Evolutionary conservation across 495 filamentous ascomycete genomes (phyloP), one percentile per base, ranked within the genome.

Genomic region (Neurospora sp.): DNA sequence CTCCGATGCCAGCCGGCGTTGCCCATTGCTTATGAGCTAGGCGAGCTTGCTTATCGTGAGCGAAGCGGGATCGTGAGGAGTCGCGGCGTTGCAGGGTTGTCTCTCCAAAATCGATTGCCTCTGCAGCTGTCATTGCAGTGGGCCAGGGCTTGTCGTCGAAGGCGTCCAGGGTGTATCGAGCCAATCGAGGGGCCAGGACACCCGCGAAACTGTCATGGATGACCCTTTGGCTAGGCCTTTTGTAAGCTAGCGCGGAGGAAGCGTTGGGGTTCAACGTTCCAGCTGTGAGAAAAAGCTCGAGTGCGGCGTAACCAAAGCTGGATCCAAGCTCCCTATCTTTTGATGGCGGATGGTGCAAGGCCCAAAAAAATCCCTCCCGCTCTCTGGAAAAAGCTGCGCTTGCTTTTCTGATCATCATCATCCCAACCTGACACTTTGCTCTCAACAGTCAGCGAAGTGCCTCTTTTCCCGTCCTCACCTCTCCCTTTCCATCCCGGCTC

Each of bases 231-330:
- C 79, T 81, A 79, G 73, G 70, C 77, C 76, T 4, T 20, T 74
- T 69, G 38, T 39, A 74, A 41, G 20, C 72, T 80, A 80, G 79
- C 75, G 77, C 70, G 40, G 70, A 70, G 72, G 72, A 44, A 71
- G 75, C 74, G 78, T 81, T 80, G 79, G 79, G 78, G 79, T 76
- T 79, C 76, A 77, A 81, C 78, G 77, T 77, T 74, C 77, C 76
- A 78, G 70, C 72, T 76, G 72, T 72, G 74, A 72, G 54, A 66
- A 66, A 66, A 66, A 66, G 54, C 54, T 66, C 54, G 54, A 66
- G 14, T 66, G 54, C 54, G 54, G 54, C 54, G 54, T 35, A 4
- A 35, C 27, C 27, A 75, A 76, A 74, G 75, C 75, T 78, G 46
- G 78, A 72, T 72, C 76, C 77, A 76, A 78, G 78, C 77, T 78